Conservation (phyloP, 441 rosid species). For the Gossypium schwendimanii region DNA sequence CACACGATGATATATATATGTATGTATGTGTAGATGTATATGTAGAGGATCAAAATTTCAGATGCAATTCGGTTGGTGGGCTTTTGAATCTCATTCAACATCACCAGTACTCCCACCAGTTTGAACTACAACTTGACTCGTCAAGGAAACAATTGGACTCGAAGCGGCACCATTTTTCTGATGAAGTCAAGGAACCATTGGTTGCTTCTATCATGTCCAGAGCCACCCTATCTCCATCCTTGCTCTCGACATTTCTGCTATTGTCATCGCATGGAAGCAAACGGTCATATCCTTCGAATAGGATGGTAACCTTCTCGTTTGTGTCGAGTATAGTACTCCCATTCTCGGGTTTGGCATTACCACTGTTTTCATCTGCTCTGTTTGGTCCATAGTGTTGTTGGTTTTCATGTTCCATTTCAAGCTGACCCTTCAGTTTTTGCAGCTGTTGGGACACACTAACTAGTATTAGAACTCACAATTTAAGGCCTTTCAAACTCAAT, state of each 20-base stretch:
- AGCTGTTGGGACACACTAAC: conserved; percentile 15
- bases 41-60: neutral
- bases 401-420: neutral
- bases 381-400: neutral
- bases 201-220: conserved; percentile 3
- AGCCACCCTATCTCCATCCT: neutral
- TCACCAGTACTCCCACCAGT: conserved; percentile 23
- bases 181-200: conserved; percentile 13
- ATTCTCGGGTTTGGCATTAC: neutral
- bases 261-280: neutral
- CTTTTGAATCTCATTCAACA: neutral
- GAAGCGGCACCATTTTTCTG: conserved; percentile 15
- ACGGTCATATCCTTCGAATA: neutral
- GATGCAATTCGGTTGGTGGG: neutral
- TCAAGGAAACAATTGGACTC: conserved; percentile 13
- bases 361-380: neutral
- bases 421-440: conserved; percentile 16
- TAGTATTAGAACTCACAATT: neutral
- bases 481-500: neutral
- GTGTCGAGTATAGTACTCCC: neutral
- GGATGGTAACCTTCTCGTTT: neutral
- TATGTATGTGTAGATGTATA: neutral
- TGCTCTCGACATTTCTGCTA: conserved; percentile 4
- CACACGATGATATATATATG: neutral
- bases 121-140: conserved; percentile 17